Evolutionary conservation across 1,139 yeast species (phyloP), one percentile per base, ranked within the genome.

Genomic region (Sugiyamaella pinicola): DNA sequence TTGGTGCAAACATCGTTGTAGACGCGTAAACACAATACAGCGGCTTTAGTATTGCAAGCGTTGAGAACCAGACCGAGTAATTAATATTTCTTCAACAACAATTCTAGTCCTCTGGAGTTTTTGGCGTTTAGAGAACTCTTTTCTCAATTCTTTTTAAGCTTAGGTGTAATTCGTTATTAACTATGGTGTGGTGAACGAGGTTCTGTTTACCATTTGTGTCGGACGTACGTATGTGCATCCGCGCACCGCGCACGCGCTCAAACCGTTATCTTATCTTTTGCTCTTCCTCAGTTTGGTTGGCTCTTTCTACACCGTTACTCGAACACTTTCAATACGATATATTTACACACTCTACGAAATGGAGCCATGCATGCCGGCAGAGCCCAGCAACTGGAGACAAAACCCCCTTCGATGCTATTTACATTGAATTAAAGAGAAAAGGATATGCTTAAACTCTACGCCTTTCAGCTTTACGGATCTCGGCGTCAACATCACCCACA

Each of bases 401-500:
- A 24, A 24, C 6, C 6, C 6, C 6, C 28, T 24, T 18, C 12
- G 6, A 40, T 40, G 38, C 47, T 43, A 43, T 43, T 33, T 43
- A 43, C 47, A 42, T 29, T 28, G 21, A 26, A 26, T 26, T 22
- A 12, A 22, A n/a, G 28, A 19, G 7, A 31, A 13, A 19, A 19
- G 3, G 17, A 31, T 10, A 24, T 4, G 19, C 3, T 38, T 59
- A 61, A 37, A 57, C 50, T 44, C 63, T 56, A 38, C 62, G 55
- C 29, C 65, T 48, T 47, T 62, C 65, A 24, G 61, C 62, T 48
- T 61, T 60, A 42, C 66, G 53, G 41, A 63, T 56, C 49, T 64
- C 69, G 21, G 75, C 70, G 57, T 85, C 93, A 56, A 85, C 74
- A 66, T 86, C 93, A 56, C 85, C 87, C 43, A 88, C 96, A 70